Evolutionary conservation across 163 green algal species (phyloP), one percentile per base, ranked within the genome.

Genomic region (Prototheca stagnorum): DNA sequence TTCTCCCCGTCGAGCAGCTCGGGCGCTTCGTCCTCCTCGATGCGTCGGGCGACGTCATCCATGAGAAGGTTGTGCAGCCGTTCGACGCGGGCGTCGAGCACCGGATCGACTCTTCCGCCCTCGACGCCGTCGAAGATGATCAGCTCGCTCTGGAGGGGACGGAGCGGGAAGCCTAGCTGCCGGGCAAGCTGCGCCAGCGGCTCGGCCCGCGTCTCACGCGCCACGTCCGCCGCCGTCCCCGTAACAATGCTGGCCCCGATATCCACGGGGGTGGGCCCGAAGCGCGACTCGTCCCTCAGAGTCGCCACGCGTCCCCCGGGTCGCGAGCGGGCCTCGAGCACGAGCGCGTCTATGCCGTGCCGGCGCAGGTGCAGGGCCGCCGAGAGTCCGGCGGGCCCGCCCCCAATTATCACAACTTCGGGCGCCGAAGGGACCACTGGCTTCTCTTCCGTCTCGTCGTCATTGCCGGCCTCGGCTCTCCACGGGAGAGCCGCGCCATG

Each of bases 241-340:
- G 81, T 90, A 35, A 92, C 78, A 57, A 92, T 80, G 41, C 63
- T 80, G n/a, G 84, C 84, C 5, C 84, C 84, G 21, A 93, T 55
- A 62, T 94, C 84, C 0, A 92, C 67, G 0, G 73, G 70, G 0
- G 53, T n/a, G n/a, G n/a, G n/a, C 57, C 6, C 27, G 48, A 45
- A 87, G 79, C 20, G 51, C 53, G n/a, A 15, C 35, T 1, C 49
- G 56, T 0, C 21, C 28, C 47, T 80, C 61, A 1, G 77, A 90
- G 61, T 84, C n/a, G n/a, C 65, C 40, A 89, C 74, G 6, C 84
- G 70, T 3, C 82, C 80, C 19, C 81, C 81, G 21, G 83, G 68
- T 4, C 81, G 59, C 5, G 78, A 61, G 16, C 76, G 44, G 8
- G 74, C 84, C 62, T 92, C 84, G 37, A 94, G 61, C 40, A 94